Percentiles rank a stretch among this genome's conserved stretches.
Conservation (phyloP, 495 filamentous ascomycete genomes). For the Penicillium lagena region DNA sequence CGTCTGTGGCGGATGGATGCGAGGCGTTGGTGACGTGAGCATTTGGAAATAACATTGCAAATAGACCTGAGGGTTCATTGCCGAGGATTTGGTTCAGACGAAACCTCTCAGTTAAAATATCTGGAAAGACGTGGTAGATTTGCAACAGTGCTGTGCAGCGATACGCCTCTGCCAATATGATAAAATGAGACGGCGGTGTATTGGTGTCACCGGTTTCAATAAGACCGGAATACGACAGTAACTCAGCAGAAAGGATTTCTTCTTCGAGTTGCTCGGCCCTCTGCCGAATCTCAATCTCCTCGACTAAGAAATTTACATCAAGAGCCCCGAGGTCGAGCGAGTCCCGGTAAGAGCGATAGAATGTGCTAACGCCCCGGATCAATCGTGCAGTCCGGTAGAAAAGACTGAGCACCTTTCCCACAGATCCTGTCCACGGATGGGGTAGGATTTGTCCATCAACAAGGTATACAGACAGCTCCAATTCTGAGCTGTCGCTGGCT, state of each 20-base stretch:
- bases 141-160: constrained; percentile 18
- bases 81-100: constrained; percentile 3
- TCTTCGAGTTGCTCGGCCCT: constrained; percentile 15
- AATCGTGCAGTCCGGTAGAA: constrained; percentile 17
- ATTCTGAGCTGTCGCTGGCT: constrained; percentile 7
- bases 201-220: constrained; percentile 19
- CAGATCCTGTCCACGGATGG: constrained; percentile 19
- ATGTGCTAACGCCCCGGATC: constrained; percentile 11
- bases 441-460: constrained; percentile 17
- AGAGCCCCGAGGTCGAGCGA: constrained; percentile 8
- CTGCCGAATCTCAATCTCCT: constrained; percentile 14
- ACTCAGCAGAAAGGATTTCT: constrained; percentile 14
- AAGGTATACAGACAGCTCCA: constrained; percentile 14
- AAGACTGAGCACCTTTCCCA: constrained; percentile 12
- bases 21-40: not conserved
- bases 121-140: constrained; percentile 21
- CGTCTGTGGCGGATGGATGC: constrained; percentile 5
- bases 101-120: constrained; percentile 13
- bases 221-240: constrained; percentile 17
- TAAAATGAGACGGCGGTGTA: constrained; percentile 19
- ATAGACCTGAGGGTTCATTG: constrained; percentile 10
- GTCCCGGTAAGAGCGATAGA: constrained; percentile 5
- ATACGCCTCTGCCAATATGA: constrained; percentile 18
- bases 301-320: constrained; percentile 12
- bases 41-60: constrained; percentile 10